Base-by-base conservation (phyloP, 306 rosid genomes). In the Mimosa pudica region DNA sequence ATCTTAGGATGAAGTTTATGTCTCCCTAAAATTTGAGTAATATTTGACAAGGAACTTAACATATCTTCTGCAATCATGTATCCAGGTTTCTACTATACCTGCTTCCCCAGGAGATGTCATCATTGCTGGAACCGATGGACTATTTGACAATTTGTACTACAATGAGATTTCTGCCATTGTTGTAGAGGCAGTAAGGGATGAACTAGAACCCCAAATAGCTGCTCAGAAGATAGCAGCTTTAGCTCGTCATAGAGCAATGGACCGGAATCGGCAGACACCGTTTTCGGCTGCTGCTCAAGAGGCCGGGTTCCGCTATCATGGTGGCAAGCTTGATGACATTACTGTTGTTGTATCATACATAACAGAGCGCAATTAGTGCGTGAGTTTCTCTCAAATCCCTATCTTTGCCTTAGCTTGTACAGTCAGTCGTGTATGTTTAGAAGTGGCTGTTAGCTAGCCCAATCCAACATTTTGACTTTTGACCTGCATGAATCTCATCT, bases 301-400 rank as follows among this genome's bases (percentile, higher is more conserved):
- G 44, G 96, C 96, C 4, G 99, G 98, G 38, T 91, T 79, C 88
- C 91, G 89, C 57, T 93, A 84, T 78, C 78, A 82, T 32, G 99
- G 99, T 8, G 98, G 99, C 77, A 96, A 96, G 85, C 97, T 93
- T 75, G 99, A 96, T 52, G 99, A 93, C 86, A 82, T 91, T 20
- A 93, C 97, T 4, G 97, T 91, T 57, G 91, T 93, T 30, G 92
- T 96, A 69, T 91, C 98, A 14, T 91, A 88, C 83, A 61, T 95
- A 71, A 46, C 88, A 48, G 33, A 85, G 84, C 76, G 86, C 83
- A 30, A 54, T 38, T 16, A 74, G 74, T 65, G 77, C 52, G 78
- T 73, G 81, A 85, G 76, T 48, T 63, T 79, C 67, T 75, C 10
- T 44, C 61, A 48, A 33, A 51, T 17, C 20, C 52, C 64, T 77